Evolutionary conservation across 345 rosid species (phyloP).

Genomic region (Eucalyptus marginata): DNA sequence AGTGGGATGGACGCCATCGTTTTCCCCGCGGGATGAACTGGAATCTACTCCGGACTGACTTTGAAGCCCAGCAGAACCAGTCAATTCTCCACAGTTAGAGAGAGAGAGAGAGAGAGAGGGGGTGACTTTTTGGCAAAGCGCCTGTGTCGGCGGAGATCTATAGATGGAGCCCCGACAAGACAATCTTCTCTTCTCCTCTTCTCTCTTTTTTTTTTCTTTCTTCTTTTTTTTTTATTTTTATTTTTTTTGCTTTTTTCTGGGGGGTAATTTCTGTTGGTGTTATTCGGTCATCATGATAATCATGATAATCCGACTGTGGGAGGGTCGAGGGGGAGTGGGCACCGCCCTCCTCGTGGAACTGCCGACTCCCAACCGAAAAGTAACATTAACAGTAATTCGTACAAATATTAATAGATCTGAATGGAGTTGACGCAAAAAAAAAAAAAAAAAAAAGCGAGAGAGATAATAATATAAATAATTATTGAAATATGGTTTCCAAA

Average conservation of each 20-base stretch:
- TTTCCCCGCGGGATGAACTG: conserved; percentile 16
- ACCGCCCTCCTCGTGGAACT: neutral
- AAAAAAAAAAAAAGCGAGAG: no score
- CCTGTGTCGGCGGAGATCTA: conserved; percentile 28
- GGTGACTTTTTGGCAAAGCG: neutral
- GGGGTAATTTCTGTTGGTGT: neutral
- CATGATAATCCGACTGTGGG: neutral
- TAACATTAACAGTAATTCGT: neutral
- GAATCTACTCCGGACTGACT: neutral
- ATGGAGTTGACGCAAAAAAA: neutral
- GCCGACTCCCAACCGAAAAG: neutral
- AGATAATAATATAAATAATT: no score
- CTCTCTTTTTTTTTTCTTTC: rapidly evolving
- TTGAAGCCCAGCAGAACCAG: neutral
- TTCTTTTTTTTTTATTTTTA: rapidly evolving
- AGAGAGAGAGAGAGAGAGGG: neutral
- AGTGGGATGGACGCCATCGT: conserved; percentile 33
- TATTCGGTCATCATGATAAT: neutral
- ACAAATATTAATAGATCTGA: no score
- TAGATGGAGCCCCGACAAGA: neutral
- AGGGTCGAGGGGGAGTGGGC: neutral
- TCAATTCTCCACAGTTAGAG: neutral
- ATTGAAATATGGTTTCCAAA: rapidly evolving
- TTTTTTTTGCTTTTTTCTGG: no score
- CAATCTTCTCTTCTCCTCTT: neutral